Evolutionary conservation across 2,329 filamentous ascomycete species (phyloP), one percentile per base, ranked within the genome.

Genomic region (Aspergillus floridensis): DNA sequence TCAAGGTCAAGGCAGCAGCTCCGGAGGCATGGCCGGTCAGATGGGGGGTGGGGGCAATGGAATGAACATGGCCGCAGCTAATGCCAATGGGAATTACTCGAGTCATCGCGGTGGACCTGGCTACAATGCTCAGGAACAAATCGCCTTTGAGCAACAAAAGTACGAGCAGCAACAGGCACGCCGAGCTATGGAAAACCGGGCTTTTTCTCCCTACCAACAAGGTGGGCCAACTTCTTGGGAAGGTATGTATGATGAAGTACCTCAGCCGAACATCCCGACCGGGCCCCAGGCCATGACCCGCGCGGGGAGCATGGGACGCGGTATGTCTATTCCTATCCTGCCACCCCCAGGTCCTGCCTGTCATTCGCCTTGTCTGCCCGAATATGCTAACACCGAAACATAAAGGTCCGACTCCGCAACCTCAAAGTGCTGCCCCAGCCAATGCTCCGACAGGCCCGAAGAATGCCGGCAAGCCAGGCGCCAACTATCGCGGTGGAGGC

Each of bases 241-340:
- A 75, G 93, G 93, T 70, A 96, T 96, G 92, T 98, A 97, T 75
- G 93, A 98, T 73, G 93, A 97, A 73, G 91, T 93, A 2, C 93
- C 92, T 16, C 91, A 93, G 72, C 91, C 91, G 5, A 88, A 88
- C 67, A 84, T 88, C 58, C 79, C 81, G 65, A 80, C 78, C 16
- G 82, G 80, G 50, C 81, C 82, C 53, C 79, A 77, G 59, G 77
- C 80, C 61, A 77, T 78, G 62, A 77, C 77, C 53, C 76, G 80
- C 59, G 74, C 75, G 54, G 70, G 74, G 58, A 73, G 69, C 41
- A 72, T 73, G 56, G 76, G 79, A 59, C 74, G 78, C 53, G 77
- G 76, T 68, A 76, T 69, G 71, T 70, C 65, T 68, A 19, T 41
- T 14, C 62, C 66, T 35, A 16, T 16, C 61, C 73, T 38, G 22